Conservation (phyloP, 2,329 filamentous ascomycete species). For the Pezicula radicicola region DNA sequence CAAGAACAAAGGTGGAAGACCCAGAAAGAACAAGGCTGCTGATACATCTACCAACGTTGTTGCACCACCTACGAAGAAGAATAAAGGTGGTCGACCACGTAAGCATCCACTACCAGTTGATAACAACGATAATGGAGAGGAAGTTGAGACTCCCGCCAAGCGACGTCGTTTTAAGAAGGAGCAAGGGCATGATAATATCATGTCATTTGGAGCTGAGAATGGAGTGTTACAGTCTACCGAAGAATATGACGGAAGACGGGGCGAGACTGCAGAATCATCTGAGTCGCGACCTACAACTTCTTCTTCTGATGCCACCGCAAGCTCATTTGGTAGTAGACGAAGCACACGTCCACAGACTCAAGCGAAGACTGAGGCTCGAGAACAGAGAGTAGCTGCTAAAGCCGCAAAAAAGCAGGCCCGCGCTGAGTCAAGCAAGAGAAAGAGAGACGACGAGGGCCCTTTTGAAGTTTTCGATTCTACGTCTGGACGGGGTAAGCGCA, state of each 20-base stretch:
- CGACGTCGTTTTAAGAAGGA: constrained; percentile 13
- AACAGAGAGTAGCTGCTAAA: neutral
- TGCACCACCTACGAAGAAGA: neutral
- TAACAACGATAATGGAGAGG: neutral
- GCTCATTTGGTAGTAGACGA: constrained; percentile 10
- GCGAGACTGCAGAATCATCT: constrained; percentile 7
- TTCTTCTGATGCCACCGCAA: constrained; percentile 13
- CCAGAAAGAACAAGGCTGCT: constrained; percentile 8
- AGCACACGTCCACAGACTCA: constrained; percentile 9
- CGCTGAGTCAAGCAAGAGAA: neutral
- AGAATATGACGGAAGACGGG: constrained; percentile 16
- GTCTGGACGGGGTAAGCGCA: neutral
- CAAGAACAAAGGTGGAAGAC: constrained; percentile 6
- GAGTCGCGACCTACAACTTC: constrained; percentile 16
- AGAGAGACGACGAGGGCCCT: neutral
- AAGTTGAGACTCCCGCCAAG: neutral
- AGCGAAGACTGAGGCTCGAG: constrained; percentile 6
- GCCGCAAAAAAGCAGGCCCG: too few species aligned
- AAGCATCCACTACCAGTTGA: neutral
- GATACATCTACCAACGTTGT: neutral
- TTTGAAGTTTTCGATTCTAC: neutral
- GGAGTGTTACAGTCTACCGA: constrained; percentile 21
- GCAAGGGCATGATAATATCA: constrained; percentile 3
- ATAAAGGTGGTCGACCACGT: neutral
- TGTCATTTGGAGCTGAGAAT: constrained; percentile 10